phyloP scores from a whole-genome alignment of 2,329 filamentous ascomycete species.

The Colletotrichum aenigma region DNA sequence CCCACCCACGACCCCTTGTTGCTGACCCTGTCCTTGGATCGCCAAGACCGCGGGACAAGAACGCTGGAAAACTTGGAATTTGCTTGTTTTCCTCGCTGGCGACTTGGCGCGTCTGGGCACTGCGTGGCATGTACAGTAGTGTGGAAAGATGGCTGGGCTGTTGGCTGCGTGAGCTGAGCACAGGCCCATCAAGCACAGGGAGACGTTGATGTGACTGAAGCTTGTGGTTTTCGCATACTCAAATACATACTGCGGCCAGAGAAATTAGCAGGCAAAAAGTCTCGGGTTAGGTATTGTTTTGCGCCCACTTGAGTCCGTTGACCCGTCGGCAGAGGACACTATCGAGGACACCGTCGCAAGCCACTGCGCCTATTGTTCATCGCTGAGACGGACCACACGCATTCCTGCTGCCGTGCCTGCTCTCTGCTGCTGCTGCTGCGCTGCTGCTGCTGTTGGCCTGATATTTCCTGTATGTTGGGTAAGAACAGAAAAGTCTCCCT shows the following conservation, averaged over 20 bases:
- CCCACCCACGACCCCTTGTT: not conserved
- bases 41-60: constrained; percentile 20
- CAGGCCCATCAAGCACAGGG: not conserved
- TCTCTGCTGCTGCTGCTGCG: no score
- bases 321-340: not conserved
- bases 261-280: not conserved
- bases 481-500: not conserved
- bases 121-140: not conserved
- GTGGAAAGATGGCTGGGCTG: not conserved
- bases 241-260: not conserved
- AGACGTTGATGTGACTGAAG: not conserved
- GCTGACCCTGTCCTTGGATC: constrained; percentile 9
- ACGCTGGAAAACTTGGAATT: constrained; percentile 20
- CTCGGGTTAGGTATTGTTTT: not conserved
- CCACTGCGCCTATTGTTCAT: not conserved
- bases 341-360: not conserved
- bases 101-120: constrained; percentile 18
- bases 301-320: not conserved
- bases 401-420: not conserved
- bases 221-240: not conserved
- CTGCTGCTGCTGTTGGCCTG: not conserved
- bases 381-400: not conserved
- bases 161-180: not conserved
- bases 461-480: not conserved
- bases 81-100: constrained; percentile 16